phyloP scores from a whole-genome alignment of 1,284 basidiomycete genomes.

The Ustilago cynodontis region DNA sequence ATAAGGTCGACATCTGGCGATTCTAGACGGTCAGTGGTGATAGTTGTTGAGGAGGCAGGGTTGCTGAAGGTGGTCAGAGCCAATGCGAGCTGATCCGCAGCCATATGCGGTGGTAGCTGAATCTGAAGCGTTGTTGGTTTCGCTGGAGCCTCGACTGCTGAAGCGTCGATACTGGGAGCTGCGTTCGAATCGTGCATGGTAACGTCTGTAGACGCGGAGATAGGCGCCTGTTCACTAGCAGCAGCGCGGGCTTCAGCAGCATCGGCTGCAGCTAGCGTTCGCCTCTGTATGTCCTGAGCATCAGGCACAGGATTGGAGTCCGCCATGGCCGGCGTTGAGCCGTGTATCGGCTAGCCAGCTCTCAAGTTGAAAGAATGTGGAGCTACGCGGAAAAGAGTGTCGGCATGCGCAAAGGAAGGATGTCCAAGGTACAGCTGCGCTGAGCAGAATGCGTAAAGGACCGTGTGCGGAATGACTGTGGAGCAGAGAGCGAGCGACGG shows the following conservation, averaged over 20 bases:
- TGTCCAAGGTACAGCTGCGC: not conserved
- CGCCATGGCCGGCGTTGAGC: constrained; percentile 38
- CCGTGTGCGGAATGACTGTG: constrained; percentile 12
- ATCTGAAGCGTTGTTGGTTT: constrained; percentile 17
- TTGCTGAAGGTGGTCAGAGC: constrained; percentile 30
- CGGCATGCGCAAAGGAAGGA: constrained; percentile 11
- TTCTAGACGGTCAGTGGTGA: constrained; percentile 31
- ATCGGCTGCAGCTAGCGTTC: constrained; percentile 27
- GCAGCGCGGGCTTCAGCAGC: constrained; percentile 25
- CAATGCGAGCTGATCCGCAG: constrained; percentile 29
- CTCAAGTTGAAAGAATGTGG: not conserved
- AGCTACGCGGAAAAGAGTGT: constrained; percentile 1
- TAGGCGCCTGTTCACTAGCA: constrained; percentile 6
- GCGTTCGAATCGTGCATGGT: constrained; percentile 24
- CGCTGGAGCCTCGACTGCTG: not conserved
- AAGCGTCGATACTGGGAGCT: not conserved
- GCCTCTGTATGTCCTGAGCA: constrained; percentile 47
- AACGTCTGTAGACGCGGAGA: constrained; percentile 15
- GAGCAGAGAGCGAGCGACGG: not conserved
- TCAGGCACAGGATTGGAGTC: constrained; percentile 39
- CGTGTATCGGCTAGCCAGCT: constrained; percentile 17
- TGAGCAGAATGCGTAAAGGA: not conserved
- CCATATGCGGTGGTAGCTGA: constrained; percentile 29
- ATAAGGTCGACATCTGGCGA: constrained; percentile 42
- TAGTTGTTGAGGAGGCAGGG: constrained; percentile 9